Base-by-base conservation (phyloP, 192 early-diverging fungal species). In the Backusella circina region DNA sequence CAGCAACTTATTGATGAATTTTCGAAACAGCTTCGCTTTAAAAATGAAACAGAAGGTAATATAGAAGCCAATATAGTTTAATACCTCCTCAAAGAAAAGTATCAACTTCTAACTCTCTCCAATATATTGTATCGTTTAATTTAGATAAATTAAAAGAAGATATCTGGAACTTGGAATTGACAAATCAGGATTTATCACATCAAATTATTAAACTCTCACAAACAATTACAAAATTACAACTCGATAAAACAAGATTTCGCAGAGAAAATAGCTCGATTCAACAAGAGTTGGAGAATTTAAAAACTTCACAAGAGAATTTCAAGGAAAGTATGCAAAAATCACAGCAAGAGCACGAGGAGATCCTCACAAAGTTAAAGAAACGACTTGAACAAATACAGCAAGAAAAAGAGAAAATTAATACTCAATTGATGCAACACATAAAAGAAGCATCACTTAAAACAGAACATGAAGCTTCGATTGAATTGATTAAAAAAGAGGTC, bases 371-470 rank as follows among this genome's bases (percentile, higher is more conserved):
- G 6, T 84, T 93, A 31, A 87, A 89, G 67, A 81, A 76, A 70
- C 84, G 79, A 61, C 84, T 90, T 69, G 86, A 86, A 30, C 84
- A 83, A 57, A 67, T 87, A 6, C 76, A 79, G 82, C 12, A 69
- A 90, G 10, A 80, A 82, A 41, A 79, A 81, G 41, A 75, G 83
- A 12, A 89, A 89, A 47, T 79, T 79, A 23, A 83, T 85, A n/a
- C 85, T 85, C 41, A 91, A 92, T 65, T 86, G 90, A 44, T 90
- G 89, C n/a, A 87, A 88, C 69, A 33, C 71, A 2, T 73, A 72
- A 21, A 79, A 88, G 80, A 87, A 88, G 5, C 88, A 84, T 35
- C 86, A 83, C 13, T 39, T 5, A 61, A 18, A 15, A 65, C 12
- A 1, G 23, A 38, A 0, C 61, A 28, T 13, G 38, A 41, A 39